Percentiles rank a stretch among this genome's conserved stretches.
Evolutionary conservation across 345 rosid genomes (phyloP).

Genomic region (Aquilaria sinensis): DNA sequence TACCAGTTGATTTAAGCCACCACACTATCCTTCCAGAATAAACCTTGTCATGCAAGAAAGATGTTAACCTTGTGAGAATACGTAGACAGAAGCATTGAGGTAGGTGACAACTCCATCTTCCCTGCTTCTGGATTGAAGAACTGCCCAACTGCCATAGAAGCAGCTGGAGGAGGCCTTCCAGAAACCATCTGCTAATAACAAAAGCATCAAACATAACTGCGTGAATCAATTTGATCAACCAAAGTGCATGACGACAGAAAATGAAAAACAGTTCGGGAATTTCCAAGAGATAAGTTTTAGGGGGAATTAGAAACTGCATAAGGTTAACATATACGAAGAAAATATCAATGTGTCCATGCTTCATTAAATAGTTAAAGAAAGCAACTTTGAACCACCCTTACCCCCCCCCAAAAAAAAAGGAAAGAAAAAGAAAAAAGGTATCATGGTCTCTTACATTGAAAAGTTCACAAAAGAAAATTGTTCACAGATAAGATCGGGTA

Average conservation of each 20-base stretch:
- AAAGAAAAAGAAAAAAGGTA: too few relatives aligned
- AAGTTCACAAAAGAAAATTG: too few relatives aligned
- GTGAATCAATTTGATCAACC: constrained; percentile 11
- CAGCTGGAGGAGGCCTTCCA: constrained; percentile 97
- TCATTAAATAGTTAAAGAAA: too few relatives aligned
- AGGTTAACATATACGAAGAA: not conserved
- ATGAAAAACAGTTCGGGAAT: not conserved
- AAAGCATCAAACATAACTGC: constrained; percentile 22
- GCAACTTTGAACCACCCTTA: too few relatives aligned
- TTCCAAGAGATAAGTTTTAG: not conserved
- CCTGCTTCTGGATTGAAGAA: constrained; percentile 89
- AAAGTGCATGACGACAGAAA: not conserved
- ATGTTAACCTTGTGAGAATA: constrained; percentile 64
- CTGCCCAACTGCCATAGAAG: constrained; percentile 98
- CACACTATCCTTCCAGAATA: constrained; percentile 9
- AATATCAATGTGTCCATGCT: too few relatives aligned
- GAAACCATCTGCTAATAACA: constrained; percentile 65
- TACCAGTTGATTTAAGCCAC: constrained; percentile 19
- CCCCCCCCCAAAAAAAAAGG: too few relatives aligned
- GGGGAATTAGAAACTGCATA: too few relatives aligned
- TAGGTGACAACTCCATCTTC: constrained; percentile 52
- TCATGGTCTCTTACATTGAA: too few relatives aligned
- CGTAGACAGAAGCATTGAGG: constrained; percentile 54
- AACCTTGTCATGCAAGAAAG: constrained; percentile 12
- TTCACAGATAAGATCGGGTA: too few relatives aligned